Evolutionary conservation across 148 eudicot species (phyloP).

Genomic region (Cornus kousa): DNA sequence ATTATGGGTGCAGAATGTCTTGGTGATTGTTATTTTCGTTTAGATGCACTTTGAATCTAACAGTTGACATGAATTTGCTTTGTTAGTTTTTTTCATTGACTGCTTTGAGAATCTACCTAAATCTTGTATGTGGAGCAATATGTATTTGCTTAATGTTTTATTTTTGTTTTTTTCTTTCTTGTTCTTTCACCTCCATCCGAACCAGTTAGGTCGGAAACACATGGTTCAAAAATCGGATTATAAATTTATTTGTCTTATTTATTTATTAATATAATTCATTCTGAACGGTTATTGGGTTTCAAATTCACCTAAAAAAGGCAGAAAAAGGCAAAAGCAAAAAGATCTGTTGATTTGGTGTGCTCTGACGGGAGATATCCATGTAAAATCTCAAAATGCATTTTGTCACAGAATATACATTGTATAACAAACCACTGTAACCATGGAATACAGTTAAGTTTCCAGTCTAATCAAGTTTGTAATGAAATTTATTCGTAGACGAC

Average conservation of each 20-base stretch:
- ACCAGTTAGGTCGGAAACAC: too few species aligned
- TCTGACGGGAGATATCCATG: background rate
- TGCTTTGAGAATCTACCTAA: too few species aligned
- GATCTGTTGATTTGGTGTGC: background rate
- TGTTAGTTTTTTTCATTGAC: background rate
- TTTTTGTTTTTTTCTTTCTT: background rate
- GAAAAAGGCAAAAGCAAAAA: background rate
- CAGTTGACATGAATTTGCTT: background rate
- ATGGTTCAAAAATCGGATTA: too few species aligned
- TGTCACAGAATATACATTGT: too few species aligned
- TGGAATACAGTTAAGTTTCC: too few species aligned
- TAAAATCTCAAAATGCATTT: background rate
- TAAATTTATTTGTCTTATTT: too few species aligned
- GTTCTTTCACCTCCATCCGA: too few species aligned
- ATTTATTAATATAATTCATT: background rate
- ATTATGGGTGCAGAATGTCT: background rate
- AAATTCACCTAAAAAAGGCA: background rate
- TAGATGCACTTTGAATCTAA: background rate
- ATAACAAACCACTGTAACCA: too few species aligned
- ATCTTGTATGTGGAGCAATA: too few species aligned
- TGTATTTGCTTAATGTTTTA: too few species aligned
- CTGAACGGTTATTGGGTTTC: background rate
- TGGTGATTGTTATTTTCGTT: too few species aligned
- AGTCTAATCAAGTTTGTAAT: background rate
- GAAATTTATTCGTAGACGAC: background rate